These are phyloP conservation scores for Linanthus parryae DNA, from an alignment of 148 eudicot genomes.

Conservation along the genomic window DNA sequence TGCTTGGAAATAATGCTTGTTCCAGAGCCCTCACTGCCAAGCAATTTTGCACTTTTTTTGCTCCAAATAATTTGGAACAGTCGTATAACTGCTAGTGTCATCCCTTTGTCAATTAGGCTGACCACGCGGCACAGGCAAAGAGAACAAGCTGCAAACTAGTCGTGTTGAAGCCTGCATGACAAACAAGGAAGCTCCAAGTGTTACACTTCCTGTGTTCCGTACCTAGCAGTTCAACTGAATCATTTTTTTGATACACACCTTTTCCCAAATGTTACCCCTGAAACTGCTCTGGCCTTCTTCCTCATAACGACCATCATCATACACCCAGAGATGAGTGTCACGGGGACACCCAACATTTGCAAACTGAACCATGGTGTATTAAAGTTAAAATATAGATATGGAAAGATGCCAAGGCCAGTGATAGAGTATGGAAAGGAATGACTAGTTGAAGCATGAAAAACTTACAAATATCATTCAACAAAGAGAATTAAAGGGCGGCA, in stretches of 20 bases:
- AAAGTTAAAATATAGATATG: too few relatives aligned
- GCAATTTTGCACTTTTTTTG: slow-evolving; percentile 61
- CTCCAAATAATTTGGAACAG: slow-evolving; percentile 69
- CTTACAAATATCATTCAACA: too few relatives aligned
- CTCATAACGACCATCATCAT: slow-evolving; percentile 97
- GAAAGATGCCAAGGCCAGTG: too few relatives aligned
- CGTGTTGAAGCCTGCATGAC: slow-evolving; percentile 72
- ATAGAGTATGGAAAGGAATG: too few relatives aligned
- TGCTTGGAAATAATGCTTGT: slow-evolving; percentile 95
- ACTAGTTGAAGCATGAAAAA: too few relatives aligned
- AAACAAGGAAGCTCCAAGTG: slow-evolving; percentile 7
- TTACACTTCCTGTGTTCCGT: slow-evolving; percentile 11
- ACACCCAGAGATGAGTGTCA: slow-evolving; percentile 97
- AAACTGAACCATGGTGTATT: slow-evolving; percentile 33
- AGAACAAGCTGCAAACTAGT: slow-evolving; percentile 59
- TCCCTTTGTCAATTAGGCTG: slow-evolving; percentile 66
- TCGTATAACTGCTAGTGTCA: slow-evolving; percentile 66
- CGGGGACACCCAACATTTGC: slow-evolving; percentile 95
- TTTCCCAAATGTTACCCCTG: slow-evolving; percentile 94
- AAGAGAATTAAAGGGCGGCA: too few relatives aligned
- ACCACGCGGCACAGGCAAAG: slow-evolving; percentile 85
- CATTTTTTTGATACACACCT: slow-evolving; percentile 40
- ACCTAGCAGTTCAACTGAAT: background rate
- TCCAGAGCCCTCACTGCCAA: slow-evolving; percentile 81
- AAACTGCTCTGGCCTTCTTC: slow-evolving; percentile 97